Conservation (phyloP, 306 rosid genomes). For the Cucurbita pepo region DNA sequence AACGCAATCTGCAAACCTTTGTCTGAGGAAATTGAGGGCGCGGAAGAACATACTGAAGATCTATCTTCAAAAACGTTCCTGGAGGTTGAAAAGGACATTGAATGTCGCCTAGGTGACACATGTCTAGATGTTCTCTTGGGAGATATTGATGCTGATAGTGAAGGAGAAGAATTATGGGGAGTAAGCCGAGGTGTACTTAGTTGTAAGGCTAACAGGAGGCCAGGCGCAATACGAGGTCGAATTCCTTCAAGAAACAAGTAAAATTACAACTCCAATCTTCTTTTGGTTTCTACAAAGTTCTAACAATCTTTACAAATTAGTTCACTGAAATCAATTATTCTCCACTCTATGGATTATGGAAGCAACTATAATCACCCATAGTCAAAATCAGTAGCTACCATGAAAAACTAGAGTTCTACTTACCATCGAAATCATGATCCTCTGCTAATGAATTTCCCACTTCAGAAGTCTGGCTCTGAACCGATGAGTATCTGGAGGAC, state of each 20-base stretch:
- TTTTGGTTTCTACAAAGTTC: neutral
- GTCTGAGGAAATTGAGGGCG: conserved; percentile 32
- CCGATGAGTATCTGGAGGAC: conserved; percentile 40
- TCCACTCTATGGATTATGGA: neutral
- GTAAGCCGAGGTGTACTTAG: conserved; percentile 54
- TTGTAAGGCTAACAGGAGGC: conserved; percentile 56
- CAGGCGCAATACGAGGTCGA: conserved; percentile 40
- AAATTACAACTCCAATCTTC: neutral
- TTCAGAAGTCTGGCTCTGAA: conserved; percentile 22
- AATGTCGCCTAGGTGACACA: conserved; percentile 57
- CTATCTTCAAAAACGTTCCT: conserved; percentile 29
- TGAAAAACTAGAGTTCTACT: neutral
- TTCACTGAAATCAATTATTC: neutral
- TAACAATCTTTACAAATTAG: neutral
- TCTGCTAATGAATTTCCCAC: conserved; percentile 31
- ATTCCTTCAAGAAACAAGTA: conserved; percentile 2
- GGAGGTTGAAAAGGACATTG: conserved; percentile 49
- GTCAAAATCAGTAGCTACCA: neutral
- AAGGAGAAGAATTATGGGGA: conserved; percentile 68
- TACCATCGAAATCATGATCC: conserved; percentile 48
- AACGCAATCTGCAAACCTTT: conserved; percentile 40
- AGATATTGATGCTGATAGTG: conserved; percentile 47
- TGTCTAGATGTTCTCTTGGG: conserved; percentile 63
- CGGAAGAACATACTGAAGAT: conserved; percentile 13
- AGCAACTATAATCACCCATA: neutral